Evolutionary conservation across 2,329 filamentous ascomycete species (phyloP), one percentile per base, ranked within the genome.

Genomic region (Hymenoscyphus linearis): DNA sequence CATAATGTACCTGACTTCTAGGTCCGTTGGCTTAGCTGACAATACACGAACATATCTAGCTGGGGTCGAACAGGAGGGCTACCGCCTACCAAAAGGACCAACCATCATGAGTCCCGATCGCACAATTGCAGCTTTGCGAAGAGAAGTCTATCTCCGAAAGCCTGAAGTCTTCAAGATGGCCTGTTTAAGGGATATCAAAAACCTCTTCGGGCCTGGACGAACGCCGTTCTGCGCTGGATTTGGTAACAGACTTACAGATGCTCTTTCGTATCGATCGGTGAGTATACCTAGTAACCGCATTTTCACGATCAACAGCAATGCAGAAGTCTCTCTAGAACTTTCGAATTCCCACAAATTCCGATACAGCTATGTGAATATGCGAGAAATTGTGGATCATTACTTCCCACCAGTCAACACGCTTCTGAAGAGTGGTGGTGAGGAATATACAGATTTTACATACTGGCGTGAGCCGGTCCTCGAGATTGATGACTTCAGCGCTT

Each of bases 111-210:
- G 90, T 37, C 96, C 95, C 0, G 95, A 99, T 75, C 84, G 95
- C 59, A 98, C 93, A 0, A 96, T 98, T 77, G 93, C 96, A 7
- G 96, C 95, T 0, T 77, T 99, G 34, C 84, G 95, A 61, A 86
- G 95, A 55, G 95, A 99, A 74, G 85, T 99, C 5, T 99, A 99
- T 73, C 81, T 99, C 27, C 86, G 95, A 58, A 98, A 99, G 74
- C 96, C 95, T 0, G 93, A 99, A 72, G 91, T 99, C 7, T 99
- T 99, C 84, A 99, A 99, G 77, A 99, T 99, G 96, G 92, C 95
- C 2, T 99, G 95, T 65, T 78, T 99, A 22, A 87, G 95, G 47
- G 95, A 99, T 74, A 98, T 99, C 68, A 87, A 93, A 72, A 90
- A 88, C 62, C 81, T 99, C 0, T 99, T 97, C 71, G 87, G 86